Conservation (phyloP, 345 rosid genomes). For the Camelina laxa region DNA sequence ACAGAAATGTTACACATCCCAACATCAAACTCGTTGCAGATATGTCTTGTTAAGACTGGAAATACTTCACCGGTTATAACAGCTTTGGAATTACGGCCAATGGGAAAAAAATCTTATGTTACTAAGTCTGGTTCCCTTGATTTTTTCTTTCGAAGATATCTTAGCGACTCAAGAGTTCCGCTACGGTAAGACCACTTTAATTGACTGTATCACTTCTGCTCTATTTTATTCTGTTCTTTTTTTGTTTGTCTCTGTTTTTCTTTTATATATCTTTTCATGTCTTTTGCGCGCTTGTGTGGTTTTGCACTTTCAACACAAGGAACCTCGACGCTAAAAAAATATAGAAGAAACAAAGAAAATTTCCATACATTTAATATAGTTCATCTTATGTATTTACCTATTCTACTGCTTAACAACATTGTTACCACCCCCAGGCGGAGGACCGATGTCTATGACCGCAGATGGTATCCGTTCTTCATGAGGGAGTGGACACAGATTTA, state of each 20-base stretch:
- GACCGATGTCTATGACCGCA: constrained; percentile 46
- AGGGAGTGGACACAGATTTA: neutral
- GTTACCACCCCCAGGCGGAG: constrained; percentile 38
- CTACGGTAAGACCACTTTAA: too few relatives aligned
- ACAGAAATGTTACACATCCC: constrained; percentile 44
- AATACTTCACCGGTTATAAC: constrained; percentile 49
- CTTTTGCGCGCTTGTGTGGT: too few relatives aligned
- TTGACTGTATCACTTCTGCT: too few relatives aligned
- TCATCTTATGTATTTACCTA: too few relatives aligned
- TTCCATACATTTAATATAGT: too few relatives aligned
- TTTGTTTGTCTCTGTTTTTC: too few relatives aligned
- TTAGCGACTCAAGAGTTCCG: rapidly evolving
- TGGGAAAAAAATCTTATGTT: constrained; percentile 8
- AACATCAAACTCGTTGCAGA: constrained; percentile 35
- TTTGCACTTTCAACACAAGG: too few relatives aligned
- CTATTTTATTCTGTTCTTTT: too few relatives aligned
- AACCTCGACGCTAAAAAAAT: too few relatives aligned
- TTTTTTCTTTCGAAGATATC: too few relatives aligned
- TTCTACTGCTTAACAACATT: neutral
- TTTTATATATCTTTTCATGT: too few relatives aligned
- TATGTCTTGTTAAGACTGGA: constrained; percentile 54
- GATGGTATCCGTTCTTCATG: neutral
- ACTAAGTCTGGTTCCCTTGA: constrained; percentile 36
- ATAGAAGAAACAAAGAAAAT: too few relatives aligned
- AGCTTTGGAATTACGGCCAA: constrained; percentile 47